Conservation (phyloP, 78 protist species). For the Pirum gemmata region DNA sequence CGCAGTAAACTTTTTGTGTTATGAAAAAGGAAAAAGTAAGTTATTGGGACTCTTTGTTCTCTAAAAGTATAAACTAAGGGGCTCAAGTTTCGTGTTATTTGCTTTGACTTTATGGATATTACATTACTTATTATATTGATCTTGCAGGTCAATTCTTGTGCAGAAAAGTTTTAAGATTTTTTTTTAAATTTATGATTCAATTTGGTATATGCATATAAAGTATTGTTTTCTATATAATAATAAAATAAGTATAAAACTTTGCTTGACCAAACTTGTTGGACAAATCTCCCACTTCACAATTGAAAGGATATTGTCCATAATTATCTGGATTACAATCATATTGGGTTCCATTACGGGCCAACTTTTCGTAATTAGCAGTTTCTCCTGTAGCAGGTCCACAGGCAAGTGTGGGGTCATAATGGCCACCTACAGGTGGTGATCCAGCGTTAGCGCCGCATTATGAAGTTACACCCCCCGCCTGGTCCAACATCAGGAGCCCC, state of each 20-base stretch:
- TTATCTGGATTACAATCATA: slow-evolving; percentile 21
- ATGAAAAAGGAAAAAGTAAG: too few species aligned
- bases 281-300: slow-evolving; percentile 1
- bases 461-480: slow-evolving; percentile 6
- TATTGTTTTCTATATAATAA: background rate
- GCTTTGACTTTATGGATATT: too few species aligned
- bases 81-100: too few species aligned
- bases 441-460: slow-evolving; percentile 27
- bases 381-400: slow-evolving; percentile 28
- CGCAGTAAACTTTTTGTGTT: too few species aligned
- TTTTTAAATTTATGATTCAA: background rate
- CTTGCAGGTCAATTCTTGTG: background rate
- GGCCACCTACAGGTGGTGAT: slow-evolving; percentile 27
- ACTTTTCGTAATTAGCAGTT: background rate
- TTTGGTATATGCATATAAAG: background rate
- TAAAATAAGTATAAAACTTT: background rate
- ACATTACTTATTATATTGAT: background rate
- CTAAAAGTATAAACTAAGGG: too few species aligned
- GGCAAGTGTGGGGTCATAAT: slow-evolving; percentile 41
- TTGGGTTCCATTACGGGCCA: background rate
- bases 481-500: background rate
- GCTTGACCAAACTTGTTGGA: background rate
- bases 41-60: too few species aligned
- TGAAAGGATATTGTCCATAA: background rate
- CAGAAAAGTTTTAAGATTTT: background rate